These are phyloP conservation scores for Crassisporium funariophilum DNA, from an alignment of 768 basidiomycete genomes.

Conservation along the genomic window DNA sequence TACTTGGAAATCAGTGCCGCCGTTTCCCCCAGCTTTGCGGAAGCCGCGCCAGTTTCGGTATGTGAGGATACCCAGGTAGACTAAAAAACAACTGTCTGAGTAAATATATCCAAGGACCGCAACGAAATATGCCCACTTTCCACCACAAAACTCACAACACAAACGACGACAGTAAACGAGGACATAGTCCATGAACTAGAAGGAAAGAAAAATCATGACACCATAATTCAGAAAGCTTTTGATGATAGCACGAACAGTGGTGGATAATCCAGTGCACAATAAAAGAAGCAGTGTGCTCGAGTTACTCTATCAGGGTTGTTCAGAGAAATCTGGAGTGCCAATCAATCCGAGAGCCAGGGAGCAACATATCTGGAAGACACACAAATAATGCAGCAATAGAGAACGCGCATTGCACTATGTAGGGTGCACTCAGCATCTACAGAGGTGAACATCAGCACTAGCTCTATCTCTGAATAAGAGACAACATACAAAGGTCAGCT, in stretches of 20 bases:
- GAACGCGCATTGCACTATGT: conserved; percentile 32
- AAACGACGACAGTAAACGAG: conserved; percentile 28
- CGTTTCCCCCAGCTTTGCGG: conserved; percentile 28
- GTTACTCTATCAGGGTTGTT: conserved; percentile 28
- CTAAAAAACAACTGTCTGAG: conserved; percentile 15
- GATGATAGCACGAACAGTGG: conserved; percentile 22
- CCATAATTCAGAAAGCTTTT: too few species aligned
- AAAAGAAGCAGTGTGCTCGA: conserved; percentile 25
- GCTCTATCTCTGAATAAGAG: background rate
- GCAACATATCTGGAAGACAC: conserved; percentile 3
- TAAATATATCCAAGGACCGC: background rate
- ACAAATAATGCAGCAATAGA: conserved; percentile 31
- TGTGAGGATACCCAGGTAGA: conserved; percentile 28
- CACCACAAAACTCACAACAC: conserved; percentile 28
- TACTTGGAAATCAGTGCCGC: conserved; percentile 27
- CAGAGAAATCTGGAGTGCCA: conserved; percentile 21
- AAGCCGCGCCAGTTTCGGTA: conserved; percentile 34
- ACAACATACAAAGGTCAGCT: conserved; percentile 24
- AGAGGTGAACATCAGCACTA: background rate
- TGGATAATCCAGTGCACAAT: conserved; percentile 28
- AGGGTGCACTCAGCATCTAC: conserved; percentile 39
- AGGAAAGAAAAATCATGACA: background rate
- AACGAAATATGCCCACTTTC: conserved; percentile 23
- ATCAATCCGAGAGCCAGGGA: background rate
- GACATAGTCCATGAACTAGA: conserved; percentile 23